Evolutionary conservation across 2,329 filamentous ascomycete species (phyloP).

Genomic region (Teratosphaeria nubilosa): DNA sequence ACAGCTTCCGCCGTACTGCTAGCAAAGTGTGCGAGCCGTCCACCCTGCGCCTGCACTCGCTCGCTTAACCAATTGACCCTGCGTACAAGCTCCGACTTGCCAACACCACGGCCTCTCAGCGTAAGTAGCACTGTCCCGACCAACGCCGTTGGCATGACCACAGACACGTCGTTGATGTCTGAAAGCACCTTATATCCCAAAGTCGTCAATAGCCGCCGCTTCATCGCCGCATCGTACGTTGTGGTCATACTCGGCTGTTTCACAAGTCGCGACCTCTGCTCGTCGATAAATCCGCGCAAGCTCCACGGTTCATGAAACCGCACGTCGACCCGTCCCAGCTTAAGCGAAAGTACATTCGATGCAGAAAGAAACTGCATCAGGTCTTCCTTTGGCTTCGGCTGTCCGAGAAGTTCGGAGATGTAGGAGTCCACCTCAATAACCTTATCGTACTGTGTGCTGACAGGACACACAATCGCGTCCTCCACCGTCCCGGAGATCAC

Average conservation of each 20-base stretch:
- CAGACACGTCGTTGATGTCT: constrained; percentile 91
- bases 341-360: constrained; percentile 78
- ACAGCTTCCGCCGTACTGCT: constrained; percentile 69
- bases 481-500: constrained; percentile 78
- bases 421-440: constrained; percentile 97
- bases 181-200: constrained; percentile 86
- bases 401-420: constrained; percentile 82
- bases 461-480: constrained; percentile 87
- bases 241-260: constrained; percentile 16
- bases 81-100: constrained; percentile 72
- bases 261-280: constrained; percentile 52
- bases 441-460: constrained; percentile 97
- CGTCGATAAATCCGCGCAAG: constrained; percentile 66
- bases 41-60: constrained; percentile 74
- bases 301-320: constrained; percentile 97
- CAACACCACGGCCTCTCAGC: constrained; percentile 80
- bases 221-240: constrained; percentile 40
- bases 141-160: constrained; percentile 94
- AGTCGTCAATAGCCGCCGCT: constrained; percentile 64
- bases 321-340: constrained; percentile 85
- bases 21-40: constrained; percentile 87
- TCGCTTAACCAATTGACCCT: constrained; percentile 84
- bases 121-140: constrained; percentile 91
- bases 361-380: constrained; percentile 79
- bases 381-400: constrained; percentile 94